Evolutionary conservation across 352 stramenopile species (phyloP).

Genomic region (Pythium insidiosum): DNA sequence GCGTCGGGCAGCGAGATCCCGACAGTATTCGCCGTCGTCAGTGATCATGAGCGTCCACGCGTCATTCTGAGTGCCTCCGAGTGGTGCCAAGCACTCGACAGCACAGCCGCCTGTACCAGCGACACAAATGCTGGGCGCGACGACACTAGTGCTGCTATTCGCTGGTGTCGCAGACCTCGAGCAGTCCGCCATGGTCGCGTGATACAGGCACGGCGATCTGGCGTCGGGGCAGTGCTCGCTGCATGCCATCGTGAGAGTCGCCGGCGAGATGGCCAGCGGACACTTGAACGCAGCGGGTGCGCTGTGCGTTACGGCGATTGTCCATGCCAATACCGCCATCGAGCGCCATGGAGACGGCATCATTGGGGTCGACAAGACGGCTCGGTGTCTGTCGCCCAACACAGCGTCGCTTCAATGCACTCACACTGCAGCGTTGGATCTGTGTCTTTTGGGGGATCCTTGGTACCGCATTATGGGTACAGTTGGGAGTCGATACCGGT

Average conservation of each 20-base stretch:
- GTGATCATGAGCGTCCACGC: conserved; percentile 28
- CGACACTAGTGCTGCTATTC: conserved; percentile 1
- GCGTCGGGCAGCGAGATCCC: too few species aligned
- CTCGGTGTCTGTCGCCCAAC: too few species aligned
- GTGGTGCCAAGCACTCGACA: conserved; percentile 29
- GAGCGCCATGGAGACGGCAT: too few species aligned
- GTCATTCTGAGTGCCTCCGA: conserved; percentile 12
- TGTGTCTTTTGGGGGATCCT: too few species aligned
- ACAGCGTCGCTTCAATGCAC: too few species aligned
- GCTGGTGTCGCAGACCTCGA: not conserved
- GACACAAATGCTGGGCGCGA: conserved; percentile 10
- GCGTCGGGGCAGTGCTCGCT: conserved; percentile 3
- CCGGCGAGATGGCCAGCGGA: conserved; percentile 2
- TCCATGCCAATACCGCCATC: too few species aligned
- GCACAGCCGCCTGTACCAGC: conserved; percentile 15
- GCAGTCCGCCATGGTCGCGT: conserved; percentile 4
- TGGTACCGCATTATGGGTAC: too few species aligned
- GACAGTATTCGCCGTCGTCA: conserved; percentile 19
- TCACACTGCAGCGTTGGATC: too few species aligned
- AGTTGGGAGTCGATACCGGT: too few species aligned
- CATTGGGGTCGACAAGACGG: too few species aligned
- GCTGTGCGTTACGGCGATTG: too few species aligned
- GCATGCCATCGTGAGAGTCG: conserved; percentile 14
- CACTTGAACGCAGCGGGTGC: conserved; percentile 3
- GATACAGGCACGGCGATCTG: conserved; percentile 13